Evolutionary conservation across 1,284 basidiomycete species (phyloP).

Genomic region (Mycena citricolor): DNA sequence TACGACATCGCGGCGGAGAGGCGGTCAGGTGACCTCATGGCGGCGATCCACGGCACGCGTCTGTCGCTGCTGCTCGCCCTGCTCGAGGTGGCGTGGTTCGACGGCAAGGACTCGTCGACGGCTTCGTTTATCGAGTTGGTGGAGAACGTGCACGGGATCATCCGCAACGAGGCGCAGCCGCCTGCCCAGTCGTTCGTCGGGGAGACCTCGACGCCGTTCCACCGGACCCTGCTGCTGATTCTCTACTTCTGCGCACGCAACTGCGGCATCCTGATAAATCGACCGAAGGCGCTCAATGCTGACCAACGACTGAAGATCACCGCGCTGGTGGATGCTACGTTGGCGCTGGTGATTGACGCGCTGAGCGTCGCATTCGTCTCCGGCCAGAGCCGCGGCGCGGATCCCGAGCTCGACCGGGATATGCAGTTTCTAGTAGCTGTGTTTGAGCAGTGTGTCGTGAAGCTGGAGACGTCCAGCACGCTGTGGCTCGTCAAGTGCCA

Average conservation of each 20-base stretch:
- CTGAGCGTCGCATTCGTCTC: slow-evolving; percentile 69
- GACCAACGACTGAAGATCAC: slow-evolving; percentile 60
- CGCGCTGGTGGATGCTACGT: slow-evolving; percentile 59
- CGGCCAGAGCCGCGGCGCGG: slow-evolving; percentile 51
- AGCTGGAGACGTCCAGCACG: slow-evolving; percentile 63
- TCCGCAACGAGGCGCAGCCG: slow-evolving; percentile 73
- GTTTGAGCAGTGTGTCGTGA: slow-evolving; percentile 78
- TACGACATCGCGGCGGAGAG: slow-evolving; percentile 68
- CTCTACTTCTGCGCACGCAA: slow-evolving; percentile 76
- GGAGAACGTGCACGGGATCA: slow-evolving; percentile 61
- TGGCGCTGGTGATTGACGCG: slow-evolving; percentile 68
- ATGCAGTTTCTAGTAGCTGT: slow-evolving; percentile 78
- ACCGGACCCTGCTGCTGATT: slow-evolving; percentile 77
- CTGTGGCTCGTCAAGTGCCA: slow-evolving; percentile 82
- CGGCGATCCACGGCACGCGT: slow-evolving; percentile 75
- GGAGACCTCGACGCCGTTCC: slow-evolving; percentile 67
- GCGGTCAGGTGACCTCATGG: slow-evolving; percentile 82
- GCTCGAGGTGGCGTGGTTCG: slow-evolving; percentile 78
- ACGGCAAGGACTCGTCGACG: slow-evolving; percentile 56
- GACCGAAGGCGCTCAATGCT: slow-evolving; percentile 53
- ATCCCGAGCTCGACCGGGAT: slow-evolving; percentile 72
- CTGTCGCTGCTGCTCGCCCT: slow-evolving; percentile 74
- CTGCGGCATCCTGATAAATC: slow-evolving; percentile 48
- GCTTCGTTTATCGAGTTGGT: slow-evolving; percentile 64
- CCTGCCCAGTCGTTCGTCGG: slow-evolving; percentile 77